Base-by-base conservation (phyloP, 2,329 filamentous ascomycete genomes). In the Salinomyces thailandicus region DNA sequence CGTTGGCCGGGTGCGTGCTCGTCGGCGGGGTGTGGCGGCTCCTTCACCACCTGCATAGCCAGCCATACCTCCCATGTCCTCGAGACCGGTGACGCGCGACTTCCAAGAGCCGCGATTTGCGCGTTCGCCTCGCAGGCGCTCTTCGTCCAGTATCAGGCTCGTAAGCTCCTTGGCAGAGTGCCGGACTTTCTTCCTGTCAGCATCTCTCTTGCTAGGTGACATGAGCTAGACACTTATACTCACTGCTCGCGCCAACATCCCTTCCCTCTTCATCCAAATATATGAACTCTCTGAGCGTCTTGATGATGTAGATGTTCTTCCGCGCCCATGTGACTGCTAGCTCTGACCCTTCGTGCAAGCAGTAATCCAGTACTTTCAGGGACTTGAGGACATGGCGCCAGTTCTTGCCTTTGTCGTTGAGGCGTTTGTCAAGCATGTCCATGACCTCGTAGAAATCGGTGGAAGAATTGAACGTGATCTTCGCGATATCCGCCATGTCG, bases 381-480 rank as follows among this genome's bases (percentile, higher is more conserved):
- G 91, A 93, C 65, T 98, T 98, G 42, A 98, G 69, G 9, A 98
- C 91, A 60, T 98, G 91, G 53, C 91, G 80, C 91, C 91, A 98
- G 61, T 98, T 98, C 72, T 96, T 98, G 57, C 91, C 91, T 64
- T 98, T 96, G 64, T 98, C 91, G 55, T 98, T 98, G 55, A 98
- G 69, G 50, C 91, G 81, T 70, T 96, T 96, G 66, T 98, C 91
- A 49, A 98, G 72, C 85, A 98, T 98, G 62, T 98, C 91, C 81
- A 98, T 94, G 54, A 98, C 95, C 61, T 98, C 89, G 68, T 94
- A 94, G 67, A 98, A 98, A 61, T 96, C 91, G 63, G 82, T 89
- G 22, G 86, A 87, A 58, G 89, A 93, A 51, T 93, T 93, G 68
- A 87, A 98, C 34, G 91, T 96, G 72, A 96, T 80, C 62, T 91